A percentile compares a stretch with the other conserved stretches of the same genome.
Evolutionary conservation across 208 protist genomes (phyloP).

Genomic region (Leishmania tarentolae): DNA sequence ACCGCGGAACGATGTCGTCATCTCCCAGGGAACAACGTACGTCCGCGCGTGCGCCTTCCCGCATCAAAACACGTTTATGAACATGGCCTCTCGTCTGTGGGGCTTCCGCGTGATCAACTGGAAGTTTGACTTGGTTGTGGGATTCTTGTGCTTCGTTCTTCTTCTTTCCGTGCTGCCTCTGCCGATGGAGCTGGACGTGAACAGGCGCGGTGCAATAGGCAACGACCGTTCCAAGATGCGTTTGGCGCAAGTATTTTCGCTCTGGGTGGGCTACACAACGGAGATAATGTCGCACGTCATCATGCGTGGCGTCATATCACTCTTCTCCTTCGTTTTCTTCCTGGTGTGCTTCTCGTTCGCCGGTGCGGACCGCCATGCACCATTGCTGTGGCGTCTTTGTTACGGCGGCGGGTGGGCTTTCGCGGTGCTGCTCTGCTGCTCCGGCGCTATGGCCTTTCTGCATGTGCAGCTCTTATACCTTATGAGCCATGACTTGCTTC

Average conservation of each 20-base stretch:
- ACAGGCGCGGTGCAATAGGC: background rate
- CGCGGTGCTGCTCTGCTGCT: slow-evolving; percentile 48
- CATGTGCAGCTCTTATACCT: slow-evolving; percentile 58
- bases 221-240: background rate
- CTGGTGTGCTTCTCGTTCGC: slow-evolving; percentile 59
- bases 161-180: slow-evolving; percentile 70
- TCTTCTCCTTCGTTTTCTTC: slow-evolving; percentile 52
- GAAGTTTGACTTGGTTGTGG: slow-evolving; percentile 85
- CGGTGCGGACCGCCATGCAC: slow-evolving; percentile 43
- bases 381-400: slow-evolving; percentile 44
- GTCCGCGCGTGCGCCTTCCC: slow-evolving; percentile 63
- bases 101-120: slow-evolving; percentile 86
- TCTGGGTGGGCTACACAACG: slow-evolving; percentile 42
- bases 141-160: slow-evolving; percentile 64
- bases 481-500: slow-evolving; percentile 48
- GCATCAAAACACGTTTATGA: slow-evolving; percentile 57
- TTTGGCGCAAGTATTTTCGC: slow-evolving; percentile 30
- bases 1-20: slow-evolving; percentile 53
- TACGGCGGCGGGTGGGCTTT: slow-evolving; percentile 63
- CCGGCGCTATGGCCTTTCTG: slow-evolving; percentile 50
- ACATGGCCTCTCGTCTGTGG: slow-evolving; percentile 58
- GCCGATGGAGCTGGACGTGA: slow-evolving; percentile 26
- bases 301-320: slow-evolving; percentile 47
- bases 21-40: slow-evolving; percentile 70
- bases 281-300: slow-evolving; percentile 51